Evolutionary conservation across 2,329 filamentous ascomycete genomes (phyloP), one percentile per base, ranked within the genome.

Genomic region (Pyrenophora tritici-repentis): DNA sequence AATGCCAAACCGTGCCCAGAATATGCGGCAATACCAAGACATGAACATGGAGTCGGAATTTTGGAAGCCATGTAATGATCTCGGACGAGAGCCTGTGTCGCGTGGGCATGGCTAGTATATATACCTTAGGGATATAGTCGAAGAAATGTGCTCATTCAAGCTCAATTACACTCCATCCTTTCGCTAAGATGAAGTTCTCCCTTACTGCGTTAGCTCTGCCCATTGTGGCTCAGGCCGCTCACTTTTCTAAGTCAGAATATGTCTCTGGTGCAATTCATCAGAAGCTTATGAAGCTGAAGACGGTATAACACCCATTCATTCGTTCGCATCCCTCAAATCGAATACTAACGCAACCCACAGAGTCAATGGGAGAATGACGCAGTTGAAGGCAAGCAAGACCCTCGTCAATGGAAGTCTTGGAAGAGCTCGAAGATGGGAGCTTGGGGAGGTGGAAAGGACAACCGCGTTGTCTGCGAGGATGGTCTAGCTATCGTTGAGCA

Each of bases 221-320:
- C 12, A 33, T 64, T 50, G 62, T 56, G 37, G 61, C 43, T 32
- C 58, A 64, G 47, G 62, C 62, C 22, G 61, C 61, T 6, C 50
- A 51, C 9, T 65, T 33, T 51, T 64, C 62, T n/a, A 50, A 57
- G 16, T 51, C 62, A 8, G 61, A 65, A 53, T 65, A 65, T 55
- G 53, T 50, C 4, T 65, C 61, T 22, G 62, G 62, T 33, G 57
- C 55, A 31, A 55, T 65, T 26, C 61, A 64, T 55, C 52, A 59
- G 26, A 63, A 63, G 43, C 43, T 65, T 50, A 65, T 65, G 62
- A 64, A 65, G 43, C 43, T 65, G 36, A 65, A 65, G 59, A 59
- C 40, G 50, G 60, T 63, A 60, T 10, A 48, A n/a, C 26, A 6
- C n/a, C 26, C 14, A 10, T 29, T 12, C 33, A 16, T 22, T 18